Evolutionary conservation across 495 filamentous ascomycete genomes (phyloP), one percentile per base, ranked within the genome.

Genomic region (Penicillium alfredii): DNA sequence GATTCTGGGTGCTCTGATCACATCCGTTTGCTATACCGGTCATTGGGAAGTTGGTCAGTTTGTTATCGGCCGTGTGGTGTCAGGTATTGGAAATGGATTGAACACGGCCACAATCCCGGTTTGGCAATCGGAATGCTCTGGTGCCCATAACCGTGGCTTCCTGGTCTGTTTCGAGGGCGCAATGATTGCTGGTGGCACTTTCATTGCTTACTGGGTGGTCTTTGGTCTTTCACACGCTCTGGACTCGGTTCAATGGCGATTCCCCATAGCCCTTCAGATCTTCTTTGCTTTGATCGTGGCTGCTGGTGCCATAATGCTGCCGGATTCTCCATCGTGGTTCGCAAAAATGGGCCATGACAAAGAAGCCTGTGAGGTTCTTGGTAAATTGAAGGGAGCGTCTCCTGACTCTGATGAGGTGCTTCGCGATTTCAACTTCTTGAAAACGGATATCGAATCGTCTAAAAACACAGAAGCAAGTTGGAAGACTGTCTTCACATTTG

Each of bases 1-100:
- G 66, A 61, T 55, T 19, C 37, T 77, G 11, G 74, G 72, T 8
- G 68, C 72, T 3, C 49, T 75, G 17, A 55, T 77, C 3, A 69
- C 76, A 35, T 63, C 67, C 7, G 51, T 54, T 15, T 56, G 66
- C 5, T 74, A 63, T 42, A 56, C 50, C 17, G 35, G 17, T 17
- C 17, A 42, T 3, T 51, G 47, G 47, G 44, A 43, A 4, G 35
- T 70, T 2, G 53, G 58, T n/a, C 64, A 70, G 40, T 60, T 71
- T 32, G 60, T 69, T 27, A 50, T 69, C 18, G 68, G 68, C 16
- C 53, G 68, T 6, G 33, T 68, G 19, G 31, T 68, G 10, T 44
- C 54, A 1, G 67, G 68, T 8, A 28, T 68, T n/a, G 68, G 66
- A 11, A 53, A 70, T 15, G 68, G 68, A 5, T 52, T 58, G 32